phyloP scores from a whole-genome alignment of 2,329 filamentous ascomycete genomes.

The Epichloe bromicola region DNA sequence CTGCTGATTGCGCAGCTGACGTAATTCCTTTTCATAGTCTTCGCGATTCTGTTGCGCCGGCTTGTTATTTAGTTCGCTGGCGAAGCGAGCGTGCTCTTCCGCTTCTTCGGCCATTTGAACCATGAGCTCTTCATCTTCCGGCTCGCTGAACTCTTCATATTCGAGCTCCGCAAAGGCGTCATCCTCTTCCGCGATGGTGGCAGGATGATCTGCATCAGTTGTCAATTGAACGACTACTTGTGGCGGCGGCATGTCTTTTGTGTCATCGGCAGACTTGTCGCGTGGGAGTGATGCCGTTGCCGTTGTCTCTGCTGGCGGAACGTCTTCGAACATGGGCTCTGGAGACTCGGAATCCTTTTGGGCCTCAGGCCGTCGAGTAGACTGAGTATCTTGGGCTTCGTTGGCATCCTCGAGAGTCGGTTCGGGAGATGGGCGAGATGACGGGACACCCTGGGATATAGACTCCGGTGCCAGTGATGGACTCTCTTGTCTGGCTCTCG shows the following conservation, averaged over 20 bases:
- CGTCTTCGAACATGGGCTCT: slow-evolving; percentile 24
- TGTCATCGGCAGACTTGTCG: neutral
- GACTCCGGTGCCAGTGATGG: slow-evolving; percentile 10
- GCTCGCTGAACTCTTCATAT: slow-evolving; percentile 66
- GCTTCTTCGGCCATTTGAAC: slow-evolving; percentile 78
- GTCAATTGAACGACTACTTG: neutral
- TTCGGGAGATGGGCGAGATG: slow-evolving; percentile 7
- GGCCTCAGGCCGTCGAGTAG: neutral
- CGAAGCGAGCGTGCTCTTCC: slow-evolving; percentile 88
- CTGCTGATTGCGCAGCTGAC: slow-evolving; percentile 79
- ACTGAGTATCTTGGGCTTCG: neutral
- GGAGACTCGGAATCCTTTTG: slow-evolving; percentile 18
- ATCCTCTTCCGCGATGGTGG: slow-evolving; percentile 20
- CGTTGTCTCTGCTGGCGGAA: slow-evolving; percentile 14
- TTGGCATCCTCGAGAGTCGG: neutral
- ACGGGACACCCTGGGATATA: slow-evolving; percentile 25
- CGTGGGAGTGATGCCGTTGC: neutral
- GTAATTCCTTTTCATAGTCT: slow-evolving; percentile 79
- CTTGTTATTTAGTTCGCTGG: slow-evolving; percentile 71
- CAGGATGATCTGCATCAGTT: neutral
- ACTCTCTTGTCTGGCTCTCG: neutral
- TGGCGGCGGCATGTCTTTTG: neutral
- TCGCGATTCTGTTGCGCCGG: slow-evolving; percentile 55
- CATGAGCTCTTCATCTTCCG: slow-evolving; percentile 83
- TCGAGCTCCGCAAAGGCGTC: slow-evolving; percentile 45